These are phyloP conservation scores for Agaricus bisporus DNA, from an alignment of 768 basidiomycete genomes.

Conservation along the genomic window DNA sequence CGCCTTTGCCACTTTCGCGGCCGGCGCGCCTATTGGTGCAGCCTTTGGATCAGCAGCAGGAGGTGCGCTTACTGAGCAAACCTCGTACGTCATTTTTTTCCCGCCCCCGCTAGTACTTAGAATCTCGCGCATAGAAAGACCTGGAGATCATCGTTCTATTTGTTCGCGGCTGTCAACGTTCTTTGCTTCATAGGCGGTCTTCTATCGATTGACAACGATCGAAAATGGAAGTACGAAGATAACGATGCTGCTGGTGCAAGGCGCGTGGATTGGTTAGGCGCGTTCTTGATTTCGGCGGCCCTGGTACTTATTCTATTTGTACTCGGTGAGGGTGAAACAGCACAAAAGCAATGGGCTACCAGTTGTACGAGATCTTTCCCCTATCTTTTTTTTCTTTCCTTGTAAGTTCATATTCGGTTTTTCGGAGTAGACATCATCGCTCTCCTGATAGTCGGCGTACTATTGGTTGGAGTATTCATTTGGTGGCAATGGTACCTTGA, in stretches of 20 bases:
- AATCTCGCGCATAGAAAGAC: neutral
- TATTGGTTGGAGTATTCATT: conserved; percentile 51
- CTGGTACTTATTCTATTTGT: conserved; percentile 69
- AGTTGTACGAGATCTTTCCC: conserved; percentile 17
- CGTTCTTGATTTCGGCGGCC: conserved; percentile 53
- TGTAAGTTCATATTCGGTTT: neutral
- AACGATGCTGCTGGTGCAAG: conserved; percentile 34
- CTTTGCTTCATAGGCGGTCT: conserved; percentile 47
- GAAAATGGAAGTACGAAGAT: neutral
- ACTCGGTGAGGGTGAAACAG: conserved; percentile 59
- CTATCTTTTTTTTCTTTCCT: conserved; percentile 15
- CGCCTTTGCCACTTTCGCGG: conserved; percentile 80
- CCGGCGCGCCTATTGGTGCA: conserved; percentile 79
- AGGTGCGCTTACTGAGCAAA: conserved; percentile 60
- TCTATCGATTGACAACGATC: conserved; percentile 58
- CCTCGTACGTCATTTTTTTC: conserved; percentile 24
- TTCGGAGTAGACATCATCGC: conserved; percentile 58
- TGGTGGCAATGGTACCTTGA: conserved; percentile 65
- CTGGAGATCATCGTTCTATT: conserved; percentile 46
- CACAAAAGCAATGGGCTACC: conserved; percentile 55
- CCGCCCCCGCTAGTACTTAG: neutral
- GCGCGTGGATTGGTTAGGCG: conserved; percentile 76
- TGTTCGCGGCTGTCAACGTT: conserved; percentile 51
- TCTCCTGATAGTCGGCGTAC: conserved; percentile 54
- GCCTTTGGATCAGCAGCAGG: conserved; percentile 67